A percentile compares a stretch with the other conserved stretches of the same genome.
phyloP scores from a whole-genome alignment of 75 land plant genomes.

The Cupressus sempervirens region DNA sequence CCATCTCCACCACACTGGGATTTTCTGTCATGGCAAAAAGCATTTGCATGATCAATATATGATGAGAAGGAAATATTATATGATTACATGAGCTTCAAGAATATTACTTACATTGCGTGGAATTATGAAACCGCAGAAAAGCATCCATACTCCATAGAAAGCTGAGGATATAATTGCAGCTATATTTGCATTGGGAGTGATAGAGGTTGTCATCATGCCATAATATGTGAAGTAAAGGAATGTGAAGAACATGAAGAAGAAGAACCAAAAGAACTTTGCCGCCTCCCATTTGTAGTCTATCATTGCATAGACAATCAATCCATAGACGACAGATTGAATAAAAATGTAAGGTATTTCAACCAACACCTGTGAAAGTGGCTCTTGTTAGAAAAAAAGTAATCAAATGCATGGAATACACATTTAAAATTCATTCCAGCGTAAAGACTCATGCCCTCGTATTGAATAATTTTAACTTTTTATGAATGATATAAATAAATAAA shows the following conservation, averaged over 20 bases:
- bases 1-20: constrained; percentile 91
- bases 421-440: too few relatives aligned
- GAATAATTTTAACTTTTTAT: too few relatives aligned
- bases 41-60: background rate
- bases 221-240: constrained; percentile 46
- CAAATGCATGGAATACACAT: too few relatives aligned
- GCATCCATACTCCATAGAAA: constrained; percentile 32
- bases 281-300: constrained; percentile 32
- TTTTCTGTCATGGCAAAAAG: constrained; percentile 29
- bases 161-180: constrained; percentile 36
- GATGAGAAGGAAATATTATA: background rate
- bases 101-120: constrained; percentile 26
- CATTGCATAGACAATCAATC: constrained; percentile 31
- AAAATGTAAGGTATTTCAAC: constrained; percentile 43
- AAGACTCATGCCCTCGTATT: too few relatives aligned
- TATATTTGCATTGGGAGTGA: constrained; percentile 35
- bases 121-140: constrained; percentile 42
- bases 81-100: background rate
- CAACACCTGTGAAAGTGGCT: constrained; percentile 24
- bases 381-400: too few relatives aligned
- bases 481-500: too few relatives aligned
- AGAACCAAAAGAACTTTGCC: constrained; percentile 36
- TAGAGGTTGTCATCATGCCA: constrained; percentile 37
- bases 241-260: constrained; percentile 36
- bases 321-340: constrained; percentile 24